phyloP scores from a whole-genome alignment of 2,329 filamentous ascomycete species.

The Botrytis fabae region DNA sequence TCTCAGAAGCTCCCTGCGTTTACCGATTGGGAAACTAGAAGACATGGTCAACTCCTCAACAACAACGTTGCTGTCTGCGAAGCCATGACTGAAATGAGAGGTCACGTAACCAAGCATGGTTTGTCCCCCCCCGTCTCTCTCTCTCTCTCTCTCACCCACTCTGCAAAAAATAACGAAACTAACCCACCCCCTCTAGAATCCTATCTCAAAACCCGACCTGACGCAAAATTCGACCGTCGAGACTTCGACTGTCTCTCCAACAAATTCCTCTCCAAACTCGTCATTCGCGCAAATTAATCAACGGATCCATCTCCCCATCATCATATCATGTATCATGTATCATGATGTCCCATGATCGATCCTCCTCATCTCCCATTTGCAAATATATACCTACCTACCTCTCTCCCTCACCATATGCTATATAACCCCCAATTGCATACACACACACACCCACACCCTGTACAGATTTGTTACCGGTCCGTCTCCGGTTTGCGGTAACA shows the following conservation, averaged over 20 bases:
- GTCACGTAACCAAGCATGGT: slow-evolving; percentile 94
- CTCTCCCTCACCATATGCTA: slow-evolving; percentile 25
- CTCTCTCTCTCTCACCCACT: not conserved
- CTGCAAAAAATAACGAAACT: slow-evolving; percentile 41
- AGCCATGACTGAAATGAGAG: slow-evolving; percentile 92
- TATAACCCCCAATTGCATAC: slow-evolving; percentile 38
- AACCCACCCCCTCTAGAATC: slow-evolving; percentile 63
- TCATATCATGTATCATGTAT: not conserved
- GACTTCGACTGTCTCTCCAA: slow-evolving; percentile 96
- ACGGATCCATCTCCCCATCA: not conserved
- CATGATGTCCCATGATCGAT: not conserved
- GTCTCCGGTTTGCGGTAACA: not conserved
- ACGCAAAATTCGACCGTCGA: slow-evolving; percentile 81
- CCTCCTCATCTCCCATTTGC: slow-evolving; percentile 24
- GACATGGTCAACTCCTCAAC: slow-evolving; percentile 87
- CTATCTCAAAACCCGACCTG: slow-evolving; percentile 75
- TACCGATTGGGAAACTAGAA: slow-evolving; percentile 88
- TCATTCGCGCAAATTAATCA: slow-evolving; percentile 84
- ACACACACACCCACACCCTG: slow-evolving; percentile 35
- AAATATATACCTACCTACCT: slow-evolving; percentile 30
- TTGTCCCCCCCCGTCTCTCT: slow-evolving; percentile 44
- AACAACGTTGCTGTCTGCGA: slow-evolving; percentile 92
- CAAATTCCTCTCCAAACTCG: slow-evolving; percentile 95
- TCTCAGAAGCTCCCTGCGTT: slow-evolving; percentile 93
- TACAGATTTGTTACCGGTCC: slow-evolving; percentile 26